Percentiles rank a stretch among this genome's conserved stretches.
Conservation (phyloP, 2,329 filamentous ascomycete genomes). For the Diaporthe citrichinensis region DNA sequence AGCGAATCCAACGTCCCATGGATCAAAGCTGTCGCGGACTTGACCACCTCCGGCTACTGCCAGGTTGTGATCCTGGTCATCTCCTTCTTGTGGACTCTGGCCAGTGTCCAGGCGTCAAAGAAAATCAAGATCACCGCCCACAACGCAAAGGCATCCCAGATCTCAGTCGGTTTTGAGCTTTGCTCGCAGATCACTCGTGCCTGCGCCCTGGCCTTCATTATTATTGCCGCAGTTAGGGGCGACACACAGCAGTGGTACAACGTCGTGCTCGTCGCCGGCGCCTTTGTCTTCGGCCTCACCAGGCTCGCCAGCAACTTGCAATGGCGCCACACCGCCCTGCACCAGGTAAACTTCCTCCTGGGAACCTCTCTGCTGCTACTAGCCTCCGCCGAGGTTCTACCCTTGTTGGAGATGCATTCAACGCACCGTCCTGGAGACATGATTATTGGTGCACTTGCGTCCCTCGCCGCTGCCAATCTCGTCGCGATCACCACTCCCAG, state of each 20-base stretch:
- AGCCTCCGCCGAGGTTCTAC: conserved; percentile 43
- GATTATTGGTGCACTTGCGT: conserved; percentile 51
- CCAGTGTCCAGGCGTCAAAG: conserved; percentile 19
- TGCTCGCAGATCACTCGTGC: conserved; percentile 35
- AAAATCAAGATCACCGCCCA: conserved; percentile 2
- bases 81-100: conserved; percentile 36
- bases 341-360: conserved; percentile 41
- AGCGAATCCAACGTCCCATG: conserved; percentile 36
- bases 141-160: conserved; percentile 31
- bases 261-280: conserved; percentile 31
- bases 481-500: conserved; percentile 62
- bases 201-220: conserved; percentile 32
- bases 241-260: conserved; percentile 35
- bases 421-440: conserved; percentile 47
- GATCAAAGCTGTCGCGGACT: conserved; percentile 23
- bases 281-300: conserved; percentile 36
- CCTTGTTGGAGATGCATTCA: conserved; percentile 41
- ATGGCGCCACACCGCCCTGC: conserved; percentile 41
- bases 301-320: conserved; percentile 31
- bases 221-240: conserved; percentile 32
- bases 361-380: conserved; percentile 34
- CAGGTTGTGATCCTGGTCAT: conserved; percentile 33
- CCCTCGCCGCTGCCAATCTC: conserved; percentile 54
- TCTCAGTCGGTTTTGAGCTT: conserved; percentile 38
- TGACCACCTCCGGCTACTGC: conserved; percentile 29